Conservation (phyloP, 2,329 filamentous ascomycete genomes). For the Dactylellina sp. region DNA sequence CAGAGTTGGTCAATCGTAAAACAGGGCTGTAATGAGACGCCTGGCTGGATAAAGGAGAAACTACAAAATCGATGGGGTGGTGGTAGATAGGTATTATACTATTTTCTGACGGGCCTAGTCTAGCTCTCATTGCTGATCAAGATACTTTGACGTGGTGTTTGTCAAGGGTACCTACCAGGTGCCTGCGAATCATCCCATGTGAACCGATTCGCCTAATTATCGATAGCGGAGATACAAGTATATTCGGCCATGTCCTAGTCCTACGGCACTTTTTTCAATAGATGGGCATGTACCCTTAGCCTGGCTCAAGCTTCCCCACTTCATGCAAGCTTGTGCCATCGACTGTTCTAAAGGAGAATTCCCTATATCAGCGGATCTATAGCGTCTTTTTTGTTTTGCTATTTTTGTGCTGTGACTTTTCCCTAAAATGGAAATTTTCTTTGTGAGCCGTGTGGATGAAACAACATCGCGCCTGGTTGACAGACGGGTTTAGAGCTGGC, state of each 20-base stretch:
- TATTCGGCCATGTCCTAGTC: neutral
- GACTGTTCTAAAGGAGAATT: slow-evolving; percentile 1
- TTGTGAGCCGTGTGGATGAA: slow-evolving; percentile 20
- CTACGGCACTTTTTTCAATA: slow-evolving; percentile 3
- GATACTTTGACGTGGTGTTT: neutral
- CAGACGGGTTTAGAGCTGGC: slow-evolving; percentile 2
- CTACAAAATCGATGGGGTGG: slow-evolving; percentile 11
- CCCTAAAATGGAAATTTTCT: slow-evolving; percentile 21
- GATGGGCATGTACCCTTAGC: no score
- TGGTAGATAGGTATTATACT: slow-evolving; percentile 43
- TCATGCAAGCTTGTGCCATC: slow-evolving; percentile 15
- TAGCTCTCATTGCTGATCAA: neutral
- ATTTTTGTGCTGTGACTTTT: slow-evolving; percentile 40
- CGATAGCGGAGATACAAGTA: slow-evolving; percentile 7
- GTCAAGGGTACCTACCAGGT: slow-evolving; percentile 14
- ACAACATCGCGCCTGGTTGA: slow-evolving; percentile 32
- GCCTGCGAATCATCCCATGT: slow-evolving; percentile 21
- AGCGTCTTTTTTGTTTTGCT: slow-evolving; percentile 24
- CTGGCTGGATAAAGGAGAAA: slow-evolving; percentile 21
- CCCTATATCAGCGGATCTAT: slow-evolving; percentile 19
- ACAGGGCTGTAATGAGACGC: slow-evolving; percentile 21
- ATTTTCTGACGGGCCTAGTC: neutral
- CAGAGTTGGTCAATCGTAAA: slow-evolving; percentile 1
- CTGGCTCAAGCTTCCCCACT: neutral
- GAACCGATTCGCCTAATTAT: slow-evolving; percentile 34